Evolutionary conservation across 2,329 filamentous ascomycete species (phyloP), one percentile per base, ranked within the genome.

Genomic region (Boeremia exigua): DNA sequence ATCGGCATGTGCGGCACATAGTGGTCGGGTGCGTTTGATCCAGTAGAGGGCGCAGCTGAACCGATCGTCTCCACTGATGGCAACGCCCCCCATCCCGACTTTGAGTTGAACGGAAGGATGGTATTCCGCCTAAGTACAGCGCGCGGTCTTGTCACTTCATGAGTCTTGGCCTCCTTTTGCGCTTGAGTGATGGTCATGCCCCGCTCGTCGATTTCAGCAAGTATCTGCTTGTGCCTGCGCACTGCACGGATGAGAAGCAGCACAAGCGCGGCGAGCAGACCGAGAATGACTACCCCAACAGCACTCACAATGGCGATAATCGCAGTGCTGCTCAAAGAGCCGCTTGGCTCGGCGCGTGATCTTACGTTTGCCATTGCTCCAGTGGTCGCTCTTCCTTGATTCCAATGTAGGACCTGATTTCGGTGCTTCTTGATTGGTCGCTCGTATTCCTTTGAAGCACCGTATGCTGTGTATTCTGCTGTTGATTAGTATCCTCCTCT

Each of bases 61-160:
- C 59, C 54, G 46, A 74, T 63, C 0, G 67, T 70, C 36, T 79
- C 77, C n/a, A 71, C 67, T 0, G 78, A 80, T 10, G 68, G 67
- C 9, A 80, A 61, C 43, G 75, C 63, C 14, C 70, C 76, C 78
- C 78, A 81, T 33, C 75, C 77, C 12, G 69, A 70, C 38, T 69
- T 70, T 2, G 67, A 60, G 39, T 74, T 72, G 65, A 74, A 76
- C 2, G 72, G 70, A 3, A 74, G 58, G 11, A 72, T 57, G 2
- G 66, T 69, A 39, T 68, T 73, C 32, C 72, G 69, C 53, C 68
- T 65, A 6, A 74, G 57, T 0, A 73, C 68, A 34, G 67, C 56
- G 49, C 70, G 72, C n/a, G 72, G 72, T 46, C 61, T 70, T 10
- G 66, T 44, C 6, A 72, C 42, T 4, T 58, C 39, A 8, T 60